A percentile compares a stretch with the other conserved stretches of the same genome.
phyloP scores from a whole-genome alignment of 2,329 filamentous ascomycete genomes.

The Exophiala sp. region DNA sequence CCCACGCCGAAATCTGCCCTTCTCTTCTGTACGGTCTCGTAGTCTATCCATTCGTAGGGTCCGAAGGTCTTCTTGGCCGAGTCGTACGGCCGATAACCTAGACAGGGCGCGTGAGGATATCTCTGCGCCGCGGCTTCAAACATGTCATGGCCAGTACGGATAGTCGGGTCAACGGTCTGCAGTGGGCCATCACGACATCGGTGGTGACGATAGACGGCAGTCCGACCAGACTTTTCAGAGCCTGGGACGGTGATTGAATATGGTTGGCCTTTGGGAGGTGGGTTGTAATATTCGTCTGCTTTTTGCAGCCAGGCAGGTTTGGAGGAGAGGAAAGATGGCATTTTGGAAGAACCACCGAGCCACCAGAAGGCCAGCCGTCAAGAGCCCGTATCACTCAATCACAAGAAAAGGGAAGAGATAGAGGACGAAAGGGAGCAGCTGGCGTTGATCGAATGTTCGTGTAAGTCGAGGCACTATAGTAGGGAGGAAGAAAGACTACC shows the following conservation, averaged over 20 bases:
- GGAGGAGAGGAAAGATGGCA: slow-evolving; percentile 36
- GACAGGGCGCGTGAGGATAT: slow-evolving; percentile 50
- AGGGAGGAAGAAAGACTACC: too few species aligned
- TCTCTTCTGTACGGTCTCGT: slow-evolving; percentile 69
- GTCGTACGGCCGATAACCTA: slow-evolving; percentile 78
- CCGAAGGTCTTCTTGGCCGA: slow-evolving; percentile 65
- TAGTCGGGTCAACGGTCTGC: slow-evolving; percentile 62
- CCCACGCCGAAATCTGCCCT: slow-evolving; percentile 81
- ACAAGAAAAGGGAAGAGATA: neutral
- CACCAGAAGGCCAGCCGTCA: neutral
- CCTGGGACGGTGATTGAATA: slow-evolving; percentile 74
- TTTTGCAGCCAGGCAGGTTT: slow-evolving; percentile 35
- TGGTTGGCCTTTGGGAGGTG: slow-evolving; percentile 67
- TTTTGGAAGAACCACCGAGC: slow-evolving; percentile 19
- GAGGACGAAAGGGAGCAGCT: neutral
- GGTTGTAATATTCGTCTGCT: slow-evolving; percentile 49
- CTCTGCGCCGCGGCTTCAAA: slow-evolving; percentile 58
- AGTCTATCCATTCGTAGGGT: slow-evolving; percentile 77
- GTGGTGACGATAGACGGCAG: slow-evolving; percentile 76
- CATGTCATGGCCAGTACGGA: slow-evolving; percentile 69
- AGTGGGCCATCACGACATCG: slow-evolving; percentile 66
- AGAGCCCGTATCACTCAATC: neutral
- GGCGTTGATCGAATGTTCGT: too few species aligned
- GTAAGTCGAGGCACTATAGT: too few species aligned
- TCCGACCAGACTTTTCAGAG: slow-evolving; percentile 65